These are phyloP conservation scores for Suhomyces bribrorum DNA, from an alignment of 1,139 yeast species.

Conservation along the genomic window DNA sequence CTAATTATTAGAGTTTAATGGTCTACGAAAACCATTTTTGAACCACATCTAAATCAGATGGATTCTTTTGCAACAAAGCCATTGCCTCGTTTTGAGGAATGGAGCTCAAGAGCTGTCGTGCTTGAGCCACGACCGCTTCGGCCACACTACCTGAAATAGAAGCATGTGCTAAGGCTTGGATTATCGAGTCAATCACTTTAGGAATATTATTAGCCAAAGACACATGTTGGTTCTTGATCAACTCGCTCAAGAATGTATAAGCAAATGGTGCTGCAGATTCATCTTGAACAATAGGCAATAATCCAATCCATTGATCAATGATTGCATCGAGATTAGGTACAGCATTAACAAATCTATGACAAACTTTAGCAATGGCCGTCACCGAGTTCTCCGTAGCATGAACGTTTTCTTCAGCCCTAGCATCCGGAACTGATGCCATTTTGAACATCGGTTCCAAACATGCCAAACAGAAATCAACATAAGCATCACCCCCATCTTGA, in stretches of 20 bases:
- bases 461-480: constrained; percentile 63
- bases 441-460: constrained; percentile 74
- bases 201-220: constrained; percentile 58
- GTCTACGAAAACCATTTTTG: constrained; percentile 57
- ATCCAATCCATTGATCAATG: constrained; percentile 73
- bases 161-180: constrained; percentile 73
- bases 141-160: constrained; percentile 73
- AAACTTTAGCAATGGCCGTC: constrained; percentile 80
- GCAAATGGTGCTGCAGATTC: constrained; percentile 90
- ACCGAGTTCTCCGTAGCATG: constrained; percentile 87
- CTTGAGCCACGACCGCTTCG: constrained; percentile 59
- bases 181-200: constrained; percentile 69
- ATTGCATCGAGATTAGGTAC: constrained; percentile 66
- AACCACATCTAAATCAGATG: constrained; percentile 61
- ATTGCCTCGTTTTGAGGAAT: constrained; percentile 67
- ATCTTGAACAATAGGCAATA: constrained; percentile 82
- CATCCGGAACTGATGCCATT: constrained; percentile 78
- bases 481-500: constrained; percentile 68
- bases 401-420: constrained; percentile 79
- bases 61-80: constrained; percentile 61
- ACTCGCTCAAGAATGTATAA: constrained; percentile 71
- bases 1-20: background rate
- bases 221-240: constrained; percentile 71
- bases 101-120: constrained; percentile 51
- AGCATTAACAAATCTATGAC: constrained; percentile 55